Evolutionary conservation across 495 filamentous ascomycete genomes (phyloP).

Genomic region (Trichodelitschia bisporula): DNA sequence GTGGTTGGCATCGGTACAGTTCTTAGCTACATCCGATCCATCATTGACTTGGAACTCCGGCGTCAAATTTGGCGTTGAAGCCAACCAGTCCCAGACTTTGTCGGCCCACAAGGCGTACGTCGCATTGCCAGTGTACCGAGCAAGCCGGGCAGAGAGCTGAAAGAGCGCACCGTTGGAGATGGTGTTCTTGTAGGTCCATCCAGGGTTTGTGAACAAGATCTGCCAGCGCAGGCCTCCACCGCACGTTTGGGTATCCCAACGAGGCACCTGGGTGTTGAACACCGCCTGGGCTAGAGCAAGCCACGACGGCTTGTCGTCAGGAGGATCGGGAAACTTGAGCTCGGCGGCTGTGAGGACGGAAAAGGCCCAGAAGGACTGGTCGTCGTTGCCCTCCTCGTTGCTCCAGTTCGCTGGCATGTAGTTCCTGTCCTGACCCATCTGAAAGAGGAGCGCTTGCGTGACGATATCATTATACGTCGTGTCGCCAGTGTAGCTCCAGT

Average conservation of each 20-base stretch:
- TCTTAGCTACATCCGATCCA: constrained; percentile 12
- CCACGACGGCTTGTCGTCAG: constrained; percentile 30
- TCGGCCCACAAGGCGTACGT: constrained; percentile 25
- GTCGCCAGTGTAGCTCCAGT: constrained; percentile 12
- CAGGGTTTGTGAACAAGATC: constrained; percentile 24
- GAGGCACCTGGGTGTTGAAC: constrained; percentile 16
- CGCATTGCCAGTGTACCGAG: constrained; percentile 35
- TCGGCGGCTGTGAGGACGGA: constrained; percentile 51
- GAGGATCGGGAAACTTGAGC: constrained; percentile 40
- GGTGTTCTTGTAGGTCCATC: constrained; percentile 41
- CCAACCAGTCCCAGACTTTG: constrained; percentile 15
- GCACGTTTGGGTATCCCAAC: constrained; percentile 26
- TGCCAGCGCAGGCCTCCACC: constrained; percentile 31
- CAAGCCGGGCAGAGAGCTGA: constrained; percentile 41
- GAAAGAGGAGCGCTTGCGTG: constrained; percentile 14
- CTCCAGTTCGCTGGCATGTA: constrained; percentile 14
- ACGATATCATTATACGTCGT: constrained; percentile 11
- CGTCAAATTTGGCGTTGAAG: constrained; percentile 11
- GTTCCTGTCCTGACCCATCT: constrained; percentile 16
- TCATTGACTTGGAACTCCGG: constrained; percentile 15
- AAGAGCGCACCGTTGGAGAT: constrained; percentile 48
- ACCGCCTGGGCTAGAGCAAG: constrained; percentile 22
- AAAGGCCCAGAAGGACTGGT: constrained; percentile 65
- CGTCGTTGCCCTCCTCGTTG: constrained; percentile 36
- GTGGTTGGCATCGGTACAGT: constrained; percentile 14